Conservation (phyloP, 2,329 filamentous ascomycete species). For the Neurospora crassa region DNA sequence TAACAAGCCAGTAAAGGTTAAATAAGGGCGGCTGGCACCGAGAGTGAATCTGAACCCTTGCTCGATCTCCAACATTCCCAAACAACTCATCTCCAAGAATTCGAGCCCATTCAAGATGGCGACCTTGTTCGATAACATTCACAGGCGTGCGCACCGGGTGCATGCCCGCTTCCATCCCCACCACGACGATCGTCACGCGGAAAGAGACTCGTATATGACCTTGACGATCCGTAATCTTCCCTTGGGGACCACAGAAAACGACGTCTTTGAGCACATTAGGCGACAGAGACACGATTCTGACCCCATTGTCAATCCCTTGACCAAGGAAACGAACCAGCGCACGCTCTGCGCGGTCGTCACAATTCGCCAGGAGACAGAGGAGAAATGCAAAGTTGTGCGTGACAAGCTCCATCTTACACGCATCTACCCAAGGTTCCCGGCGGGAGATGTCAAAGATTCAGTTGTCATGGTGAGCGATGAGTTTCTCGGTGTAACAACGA, state of each 20-base stretch:
- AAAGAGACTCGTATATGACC: slow-evolving; percentile 4
- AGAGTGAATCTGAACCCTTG: neutral
- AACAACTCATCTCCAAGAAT: neutral
- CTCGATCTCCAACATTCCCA: neutral
- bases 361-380: slow-evolving; percentile 3
- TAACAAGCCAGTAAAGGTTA: neutral
- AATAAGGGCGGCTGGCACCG: neutral
- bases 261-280: slow-evolving; percentile 5
- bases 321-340: slow-evolving; percentile 3
- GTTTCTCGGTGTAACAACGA: slow-evolving; percentile 9
- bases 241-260: slow-evolving; percentile 5
- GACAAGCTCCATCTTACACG: slow-evolving; percentile 2
- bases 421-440: slow-evolving; percentile 3
- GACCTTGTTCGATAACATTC: neutral
- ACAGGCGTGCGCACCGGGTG: neutral
- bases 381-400: slow-evolving; percentile 2
- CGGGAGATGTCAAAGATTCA: neutral
- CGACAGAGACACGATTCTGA: neutral
- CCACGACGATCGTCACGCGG: neutral
- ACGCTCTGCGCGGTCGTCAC: slow-evolving; percentile 5
- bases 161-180: neutral
- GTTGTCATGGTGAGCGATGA: slow-evolving; percentile 5
- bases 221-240: slow-evolving; percentile 8
- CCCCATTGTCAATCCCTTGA: slow-evolving; percentile 3
- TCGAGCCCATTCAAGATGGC: neutral